Evolutionary conservation across 2,329 filamentous ascomycete species (phyloP).

Genomic region (Sphaerulina populicola): DNA sequence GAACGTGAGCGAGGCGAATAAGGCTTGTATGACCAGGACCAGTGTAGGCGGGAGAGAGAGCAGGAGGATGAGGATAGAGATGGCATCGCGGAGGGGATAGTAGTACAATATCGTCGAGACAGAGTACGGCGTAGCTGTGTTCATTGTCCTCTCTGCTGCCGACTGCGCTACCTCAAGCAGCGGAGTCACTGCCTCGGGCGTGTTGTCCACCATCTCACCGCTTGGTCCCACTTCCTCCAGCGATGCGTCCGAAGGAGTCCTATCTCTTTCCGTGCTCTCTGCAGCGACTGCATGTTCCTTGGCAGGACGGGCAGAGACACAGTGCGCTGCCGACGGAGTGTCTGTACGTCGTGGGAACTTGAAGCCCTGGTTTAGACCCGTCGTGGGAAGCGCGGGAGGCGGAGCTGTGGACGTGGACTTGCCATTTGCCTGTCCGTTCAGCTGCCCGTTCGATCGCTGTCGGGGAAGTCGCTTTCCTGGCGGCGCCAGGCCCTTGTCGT

Average conservation of each 20-base stretch:
- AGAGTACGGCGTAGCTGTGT: conserved; percentile 63
- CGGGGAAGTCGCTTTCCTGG: conserved; percentile 59
- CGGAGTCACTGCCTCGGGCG: conserved; percentile 26
- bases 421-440: conserved; percentile 39
- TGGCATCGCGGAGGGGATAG: conserved; percentile 86
- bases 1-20: conserved; percentile 89
- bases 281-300: conserved; percentile 23
- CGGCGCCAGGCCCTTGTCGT: conserved; percentile 81
- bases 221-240: conserved; percentile 32
- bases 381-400: conserved; percentile 35
- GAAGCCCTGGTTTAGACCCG: conserved; percentile 34
- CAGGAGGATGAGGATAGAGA: conserved; percentile 91
- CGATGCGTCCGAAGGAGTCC: conserved; percentile 39
- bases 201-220: conserved; percentile 27
- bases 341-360: conserved; percentile 30
- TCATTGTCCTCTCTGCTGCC: conserved; percentile 39
- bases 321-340: conserved; percentile 12
- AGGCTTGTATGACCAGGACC: conserved; percentile 78
- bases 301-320: conserved; percentile 14
- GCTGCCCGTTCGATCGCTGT: conserved; percentile 41
- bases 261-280: conserved; percentile 29
- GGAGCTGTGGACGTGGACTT: conserved; percentile 28
- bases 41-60: conserved; percentile 85
- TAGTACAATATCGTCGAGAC: conserved; percentile 80
- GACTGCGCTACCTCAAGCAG: conserved; percentile 19